Conservation (phyloP, 441 rosid species). For the Kokia cookei region DNA sequence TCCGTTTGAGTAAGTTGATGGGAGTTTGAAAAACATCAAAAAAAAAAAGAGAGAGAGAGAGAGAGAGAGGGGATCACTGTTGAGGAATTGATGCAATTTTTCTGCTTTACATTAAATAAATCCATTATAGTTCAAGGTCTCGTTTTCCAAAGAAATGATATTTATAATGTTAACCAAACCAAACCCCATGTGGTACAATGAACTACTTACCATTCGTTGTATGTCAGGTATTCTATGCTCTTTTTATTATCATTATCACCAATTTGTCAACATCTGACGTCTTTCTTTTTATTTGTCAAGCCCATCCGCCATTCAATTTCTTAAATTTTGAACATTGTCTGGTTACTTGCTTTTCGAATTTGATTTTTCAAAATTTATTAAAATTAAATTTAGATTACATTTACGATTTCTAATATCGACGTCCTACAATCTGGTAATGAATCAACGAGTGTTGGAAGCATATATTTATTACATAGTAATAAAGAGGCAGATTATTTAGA, state of each 20-base stretch:
- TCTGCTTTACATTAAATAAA: neutral
- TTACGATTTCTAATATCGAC: too few relatives aligned
- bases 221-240: neutral
- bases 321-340: too few relatives aligned
- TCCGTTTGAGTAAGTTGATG: neutral
- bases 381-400: too few relatives aligned
- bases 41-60: too few relatives aligned
- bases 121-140: neutral
- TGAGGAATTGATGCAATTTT: slow-evolving; percentile 4
- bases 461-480: too few relatives aligned
- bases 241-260: neutral
- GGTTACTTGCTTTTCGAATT: too few relatives aligned
- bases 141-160: neutral
- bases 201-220: neutral
- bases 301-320: neutral
- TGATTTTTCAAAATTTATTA: too few relatives aligned
- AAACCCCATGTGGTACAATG: neutral
- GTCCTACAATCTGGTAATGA: too few relatives aligned
- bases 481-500: too few relatives aligned
- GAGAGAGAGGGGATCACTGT: neutral
- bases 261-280: neutral
- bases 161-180: neutral
- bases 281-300: neutral
- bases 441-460: too few relatives aligned
- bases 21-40: neutral